Evolutionary conservation across 2,329 filamentous ascomycete genomes (phyloP).

Genomic region (Cladophialophora bantiana): DNA sequence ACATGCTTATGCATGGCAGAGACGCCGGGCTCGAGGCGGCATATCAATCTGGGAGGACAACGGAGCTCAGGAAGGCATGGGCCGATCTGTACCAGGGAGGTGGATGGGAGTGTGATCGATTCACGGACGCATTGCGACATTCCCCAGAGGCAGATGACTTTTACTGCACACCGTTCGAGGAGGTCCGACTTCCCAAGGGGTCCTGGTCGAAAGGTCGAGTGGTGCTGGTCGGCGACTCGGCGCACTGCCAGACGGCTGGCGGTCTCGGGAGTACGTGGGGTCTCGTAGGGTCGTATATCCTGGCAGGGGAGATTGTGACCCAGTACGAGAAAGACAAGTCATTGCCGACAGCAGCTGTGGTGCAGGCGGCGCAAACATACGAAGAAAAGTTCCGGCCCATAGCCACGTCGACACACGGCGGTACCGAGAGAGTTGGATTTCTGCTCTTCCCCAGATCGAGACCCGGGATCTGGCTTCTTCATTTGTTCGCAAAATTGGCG

Average conservation of each 20-base stretch:
- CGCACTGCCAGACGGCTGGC: conserved; percentile 49
- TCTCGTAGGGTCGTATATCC: conserved; percentile 58
- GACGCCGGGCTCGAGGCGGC: conserved; percentile 5
- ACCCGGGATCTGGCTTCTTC: conserved; percentile 3
- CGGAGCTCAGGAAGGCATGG: conserved; percentile 44
- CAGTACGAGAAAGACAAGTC: background rate
- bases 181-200: conserved; percentile 46
- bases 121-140: conserved; percentile 49
- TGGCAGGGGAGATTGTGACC: conserved; percentile 59
- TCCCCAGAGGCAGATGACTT: conserved; percentile 48
- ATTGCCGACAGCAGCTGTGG: background rate
- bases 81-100: conserved; percentile 45
- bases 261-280: conserved; percentile 48
- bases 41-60: conserved; percentile 24
- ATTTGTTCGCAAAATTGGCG: conserved; percentile 1
- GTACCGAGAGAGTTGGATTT: background rate
- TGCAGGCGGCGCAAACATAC: conserved; percentile 46
- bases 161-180: conserved; percentile 52
- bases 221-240: conserved; percentile 56
- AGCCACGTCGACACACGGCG: conserved; percentile 8
- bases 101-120: conserved; percentile 49
- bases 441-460: background rate
- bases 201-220: conserved; percentile 51
- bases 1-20: conserved; percentile 27
- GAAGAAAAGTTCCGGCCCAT: conserved; percentile 52